Base-by-base conservation (phyloP, 495 filamentous ascomycete species). In the Sordaria brevicollis region DNA sequence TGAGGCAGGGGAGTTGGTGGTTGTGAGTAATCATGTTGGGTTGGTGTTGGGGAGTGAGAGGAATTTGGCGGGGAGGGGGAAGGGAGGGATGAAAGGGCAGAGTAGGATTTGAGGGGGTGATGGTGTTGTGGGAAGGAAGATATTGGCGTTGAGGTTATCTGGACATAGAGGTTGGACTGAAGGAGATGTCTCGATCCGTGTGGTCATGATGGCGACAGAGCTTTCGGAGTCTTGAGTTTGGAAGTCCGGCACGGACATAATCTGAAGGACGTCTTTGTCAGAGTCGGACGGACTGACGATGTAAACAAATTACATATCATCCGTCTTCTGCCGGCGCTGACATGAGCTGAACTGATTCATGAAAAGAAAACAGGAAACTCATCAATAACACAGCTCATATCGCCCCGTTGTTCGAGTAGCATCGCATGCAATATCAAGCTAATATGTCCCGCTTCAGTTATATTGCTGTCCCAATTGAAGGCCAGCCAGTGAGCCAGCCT, bases 21-120 rank as follows among this genome's bases (percentile, higher is more conserved):
- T 88, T 19, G 43, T 91, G 49, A 85, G 84, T 74, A 82, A 86
- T 65, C 90, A 93, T 76, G 83, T 91, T 67, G 84, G 83, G 4
- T 74, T 91, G 75, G 83, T 90, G 31, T 74, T 92, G 65, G 74
- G 73, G 2, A 68, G 71, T 19, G 78, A 79, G 68, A 74, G 75
- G 49, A 82, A 81, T 66, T 75, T 68, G 21, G 69, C 65, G 5
- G 70, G 70, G 65, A 73, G 76, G 65, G 66, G 41, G 13, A 71
- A 54, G 11, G 35, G n/a, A 15, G 36, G 33, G 10, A 67, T 65
- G 71, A 29, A 19, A 5, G 15, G 19, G 39, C 25, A 15, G 35
- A 72, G 71, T 65, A 19, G 65, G 13, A 70, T 72, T 31, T 72
- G 33, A 43, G 9, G 2, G 0, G 39, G 39, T 43, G n/a, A 7